A percentile compares a stretch with the other conserved stretches of the same genome.
These are phyloP conservation scores for Peronospora belbahrii DNA, from an alignment of 352 stramenopile species.

Conservation along the genomic window DNA sequence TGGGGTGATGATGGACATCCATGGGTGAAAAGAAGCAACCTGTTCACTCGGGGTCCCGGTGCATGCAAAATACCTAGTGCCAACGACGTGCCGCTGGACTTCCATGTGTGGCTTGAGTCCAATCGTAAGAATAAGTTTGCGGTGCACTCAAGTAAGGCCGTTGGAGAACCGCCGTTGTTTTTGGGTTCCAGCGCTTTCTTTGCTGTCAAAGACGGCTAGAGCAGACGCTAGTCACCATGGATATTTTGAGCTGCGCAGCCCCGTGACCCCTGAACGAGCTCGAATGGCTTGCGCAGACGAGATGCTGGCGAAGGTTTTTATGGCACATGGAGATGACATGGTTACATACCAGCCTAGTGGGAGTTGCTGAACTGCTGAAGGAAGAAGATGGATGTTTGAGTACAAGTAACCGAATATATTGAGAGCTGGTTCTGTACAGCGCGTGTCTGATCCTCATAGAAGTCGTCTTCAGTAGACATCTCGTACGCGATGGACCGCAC, in stretches of 20 bases:
- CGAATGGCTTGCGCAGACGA: conserved; percentile 77
- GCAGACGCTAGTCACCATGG: conserved; percentile 46
- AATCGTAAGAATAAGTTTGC: conserved; percentile 91
- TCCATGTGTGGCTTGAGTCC: conserved; percentile 92
- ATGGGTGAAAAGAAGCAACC: conserved; percentile 87
- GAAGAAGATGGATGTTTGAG: conserved; percentile 3
- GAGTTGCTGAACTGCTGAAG: conserved; percentile 37
- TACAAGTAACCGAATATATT: conserved; percentile 8
- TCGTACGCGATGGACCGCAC: background rate
- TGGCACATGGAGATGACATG: conserved; percentile 50
- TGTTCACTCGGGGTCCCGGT: conserved; percentile 92
- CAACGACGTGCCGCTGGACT: conserved; percentile 92
- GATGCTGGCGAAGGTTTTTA: conserved; percentile 64
- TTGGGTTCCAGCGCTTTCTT: conserved; percentile 92
- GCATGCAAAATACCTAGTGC: conserved; percentile 97
- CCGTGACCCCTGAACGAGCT: conserved; percentile 74
- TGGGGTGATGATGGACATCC: conserved; percentile 91
- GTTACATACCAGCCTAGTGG: conserved; percentile 48
- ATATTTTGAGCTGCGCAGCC: conserved; percentile 69
- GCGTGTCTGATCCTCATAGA: conserved; percentile 2
- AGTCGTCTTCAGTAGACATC: conserved; percentile 3
- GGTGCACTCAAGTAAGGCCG: conserved; percentile 93
- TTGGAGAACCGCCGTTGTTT: conserved; percentile 95
- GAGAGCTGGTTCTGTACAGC: conserved; percentile 1
- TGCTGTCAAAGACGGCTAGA: conserved; percentile 90